Percentiles rank a stretch among this genome's conserved stretches.
These are phyloP conservation scores for Triangularia verruculosa DNA, from an alignment of 2,329 filamentous ascomycete species.

Conservation along the genomic window DNA sequence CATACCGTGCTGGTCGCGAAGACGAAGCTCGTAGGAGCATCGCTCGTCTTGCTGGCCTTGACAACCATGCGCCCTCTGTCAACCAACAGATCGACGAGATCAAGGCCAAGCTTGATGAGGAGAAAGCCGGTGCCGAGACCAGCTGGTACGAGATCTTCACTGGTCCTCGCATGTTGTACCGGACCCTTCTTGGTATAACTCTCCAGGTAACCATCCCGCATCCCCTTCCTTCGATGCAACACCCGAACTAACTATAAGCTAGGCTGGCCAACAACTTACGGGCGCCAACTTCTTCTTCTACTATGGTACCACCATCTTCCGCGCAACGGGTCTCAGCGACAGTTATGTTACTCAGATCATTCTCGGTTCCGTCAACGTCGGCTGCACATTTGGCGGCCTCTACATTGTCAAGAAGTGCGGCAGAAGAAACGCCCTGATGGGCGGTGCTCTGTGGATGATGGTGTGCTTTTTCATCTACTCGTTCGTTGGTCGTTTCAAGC, in stretches of 20 bases:
- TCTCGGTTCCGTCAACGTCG: conserved; percentile 65
- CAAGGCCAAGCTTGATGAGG: conserved; percentile 50
- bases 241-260: conserved; percentile 41
- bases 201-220: conserved; percentile 64
- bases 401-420: conserved; percentile 67
- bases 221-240: conserved; percentile 44
- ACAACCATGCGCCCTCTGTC: conserved; percentile 43
- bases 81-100: conserved; percentile 53
- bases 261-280: conserved; percentile 65
- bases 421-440: conserved; percentile 64
- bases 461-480: conserved; percentile 65
- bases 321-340: conserved; percentile 62
- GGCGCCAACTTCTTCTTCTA: conserved; percentile 54
- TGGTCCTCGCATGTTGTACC: conserved; percentile 55
- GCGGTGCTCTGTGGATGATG: conserved; percentile 68
- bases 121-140: conserved; percentile 42
- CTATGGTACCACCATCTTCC: conserved; percentile 66
- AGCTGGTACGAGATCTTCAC: conserved; percentile 60
- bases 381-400: conserved; percentile 63
- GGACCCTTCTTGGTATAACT: conserved; percentile 60
- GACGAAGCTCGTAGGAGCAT: conserved; percentile 48
- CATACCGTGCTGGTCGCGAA: conserved; percentile 44
- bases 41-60: conserved; percentile 46
- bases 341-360: conserved; percentile 68
- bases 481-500: conserved; percentile 46